phyloP scores from a whole-genome alignment of 2,329 filamentous ascomycete genomes.

The Sclerotinia spermophila region DNA sequence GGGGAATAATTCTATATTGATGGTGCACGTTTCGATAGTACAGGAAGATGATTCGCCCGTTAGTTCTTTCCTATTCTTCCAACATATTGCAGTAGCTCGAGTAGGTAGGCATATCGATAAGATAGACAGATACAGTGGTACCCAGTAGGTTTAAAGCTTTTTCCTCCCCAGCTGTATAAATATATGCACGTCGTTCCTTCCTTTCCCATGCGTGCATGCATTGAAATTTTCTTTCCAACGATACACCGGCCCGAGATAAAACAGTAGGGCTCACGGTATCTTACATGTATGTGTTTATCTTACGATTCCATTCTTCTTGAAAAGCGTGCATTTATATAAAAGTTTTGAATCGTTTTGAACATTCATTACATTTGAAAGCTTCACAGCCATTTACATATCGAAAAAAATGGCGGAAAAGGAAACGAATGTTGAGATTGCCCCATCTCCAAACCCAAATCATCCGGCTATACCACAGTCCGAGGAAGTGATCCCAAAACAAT shows the following conservation, averaged over 20 bases:
- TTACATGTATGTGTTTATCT: background rate
- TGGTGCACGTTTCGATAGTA: background rate
- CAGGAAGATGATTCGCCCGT: background rate
- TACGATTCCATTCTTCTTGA: background rate
- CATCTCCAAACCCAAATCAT: background rate
- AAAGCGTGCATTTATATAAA: background rate
- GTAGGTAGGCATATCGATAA: background rate
- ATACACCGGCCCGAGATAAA: background rate
- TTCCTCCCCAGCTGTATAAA: background rate
- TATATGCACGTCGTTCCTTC: background rate
- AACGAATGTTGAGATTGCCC: background rate
- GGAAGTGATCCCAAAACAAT: conserved; percentile 21
- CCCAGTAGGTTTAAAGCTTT: background rate
- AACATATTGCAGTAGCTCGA: background rate
- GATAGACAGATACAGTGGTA: background rate
- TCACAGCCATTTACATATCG: background rate
- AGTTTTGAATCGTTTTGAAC: background rate
- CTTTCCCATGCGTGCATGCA: background rate
- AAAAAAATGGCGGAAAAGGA: conserved; percentile 3
- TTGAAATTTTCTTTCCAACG: background rate
- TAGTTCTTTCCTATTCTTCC: background rate
- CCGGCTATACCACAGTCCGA: conserved; percentile 4
- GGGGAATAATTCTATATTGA: background rate
- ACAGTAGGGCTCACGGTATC: background rate
- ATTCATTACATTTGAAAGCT: background rate